Percentiles rank a stretch among this genome's conserved stretches.
phyloP scores from a whole-genome alignment of 306 rosid genomes.

The Quercus dentata region DNA sequence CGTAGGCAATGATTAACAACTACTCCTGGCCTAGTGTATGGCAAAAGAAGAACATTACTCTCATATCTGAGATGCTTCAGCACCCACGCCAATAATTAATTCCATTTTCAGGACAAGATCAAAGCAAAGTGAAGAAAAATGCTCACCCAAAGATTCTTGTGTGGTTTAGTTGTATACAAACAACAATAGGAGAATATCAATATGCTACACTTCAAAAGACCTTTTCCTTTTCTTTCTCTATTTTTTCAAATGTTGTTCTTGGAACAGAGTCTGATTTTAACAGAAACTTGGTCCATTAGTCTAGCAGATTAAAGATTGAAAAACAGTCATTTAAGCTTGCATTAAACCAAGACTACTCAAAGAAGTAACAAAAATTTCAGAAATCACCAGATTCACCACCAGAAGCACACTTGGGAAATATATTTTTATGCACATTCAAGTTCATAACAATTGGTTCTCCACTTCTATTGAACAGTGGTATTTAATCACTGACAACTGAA shows the following conservation, averaged over 20 bases:
- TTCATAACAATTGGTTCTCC: neutral
- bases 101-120: neutral
- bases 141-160: neutral
- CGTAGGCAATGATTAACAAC: neutral
- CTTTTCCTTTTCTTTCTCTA: neutral
- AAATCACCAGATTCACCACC: neutral
- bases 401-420: constrained; percentile 12
- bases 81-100: neutral
- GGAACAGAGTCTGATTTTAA: neutral
- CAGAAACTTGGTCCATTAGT: neutral
- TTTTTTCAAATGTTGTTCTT: neutral
- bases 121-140: neutral
- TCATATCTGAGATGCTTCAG: neutral
- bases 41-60: too few species aligned
- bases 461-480: neutral
- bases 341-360: constrained; percentile 1
- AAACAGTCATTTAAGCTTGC: neutral
- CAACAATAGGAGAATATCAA: neutral
- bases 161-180: neutral
- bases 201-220: neutral
- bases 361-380: constrained; percentile 8
- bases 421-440: neutral
- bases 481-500: neutral
- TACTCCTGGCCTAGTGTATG: neutral
- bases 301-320: neutral